Base-by-base conservation (phyloP, 2,329 filamentous ascomycete genomes). In the Alternaria sp. region DNA sequence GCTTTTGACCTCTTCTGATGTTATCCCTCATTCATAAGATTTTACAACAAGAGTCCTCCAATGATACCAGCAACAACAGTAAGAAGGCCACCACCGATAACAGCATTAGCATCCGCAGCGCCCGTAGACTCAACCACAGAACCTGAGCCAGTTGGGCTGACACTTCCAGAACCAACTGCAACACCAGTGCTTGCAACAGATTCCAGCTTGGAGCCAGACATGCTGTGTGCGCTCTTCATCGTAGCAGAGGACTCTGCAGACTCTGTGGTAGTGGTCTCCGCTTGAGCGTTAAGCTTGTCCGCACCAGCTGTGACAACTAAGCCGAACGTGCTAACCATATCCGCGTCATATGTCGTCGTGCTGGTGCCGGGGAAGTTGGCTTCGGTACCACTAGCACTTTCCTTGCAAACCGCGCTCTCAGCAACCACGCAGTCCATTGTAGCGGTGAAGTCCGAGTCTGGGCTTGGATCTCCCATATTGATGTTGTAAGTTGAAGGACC, bases 291-390 rank as follows among this genome's bases (percentile, higher is more conserved):
- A 40, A 72, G 25, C 54, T 65, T 66, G 9, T 69, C 66, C 28
- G 34, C 57, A 1, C 69, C 69, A 27, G 62, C 66, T 2, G 69
- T 71, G 8, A 70, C 57, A 12, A 55, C 50, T 2, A 71, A 45
- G 3, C 50, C 48, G 25, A 57, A 10, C n/a, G 22, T 56, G 5
- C 40, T 55, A 3, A 59, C 44, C 9, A 48, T 41, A 3, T 45
- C 65, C 18, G 52, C 57, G 3, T 61, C 63, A 48, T 65, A 71
- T 11, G 64, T 72, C 40, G 27, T 48, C 1, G 70, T 74, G 27
- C 60, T 67, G 11, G 52, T 59, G 5, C 73, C 71, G 2, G 72
- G 71, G 41, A 63, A 65, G 44, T 74, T 74, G 1, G 72, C 72
- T 30, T 69, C 66, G 9, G 49, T 54, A n/a, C 72, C 73, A 25